phyloP scores from a whole-genome alignment of 331 rosid genomes.

The Malus hybrid region DNA sequence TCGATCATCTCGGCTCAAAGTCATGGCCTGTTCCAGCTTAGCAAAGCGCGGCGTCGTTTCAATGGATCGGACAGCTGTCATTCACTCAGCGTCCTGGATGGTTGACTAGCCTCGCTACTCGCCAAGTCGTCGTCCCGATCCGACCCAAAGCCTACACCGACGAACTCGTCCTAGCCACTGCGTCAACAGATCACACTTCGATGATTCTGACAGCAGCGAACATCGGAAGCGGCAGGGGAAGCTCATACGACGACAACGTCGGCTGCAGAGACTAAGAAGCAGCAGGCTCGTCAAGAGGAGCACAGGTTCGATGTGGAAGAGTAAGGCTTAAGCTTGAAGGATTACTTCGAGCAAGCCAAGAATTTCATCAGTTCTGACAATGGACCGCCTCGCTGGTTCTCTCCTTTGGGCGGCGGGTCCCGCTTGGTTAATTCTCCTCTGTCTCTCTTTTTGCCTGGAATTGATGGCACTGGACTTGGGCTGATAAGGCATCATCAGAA shows the following conservation, averaged over 20 bases:
- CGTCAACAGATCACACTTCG: constrained; percentile 25
- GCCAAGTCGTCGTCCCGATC: no score
- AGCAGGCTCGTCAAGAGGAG: background rate
- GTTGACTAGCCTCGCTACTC: no score
- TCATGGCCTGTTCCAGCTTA: no score
- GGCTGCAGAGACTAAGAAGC: background rate
- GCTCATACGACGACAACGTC: background rate
- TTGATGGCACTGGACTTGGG: constrained; percentile 86
- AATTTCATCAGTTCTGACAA: constrained; percentile 32
- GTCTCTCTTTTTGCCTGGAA: constrained; percentile 58
- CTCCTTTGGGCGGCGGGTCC: constrained; percentile 31
- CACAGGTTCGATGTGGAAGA: constrained; percentile 11
- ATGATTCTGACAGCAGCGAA: background rate
- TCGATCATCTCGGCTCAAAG: no score
- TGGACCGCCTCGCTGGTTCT: constrained; percentile 91
- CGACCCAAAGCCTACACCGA: no score
- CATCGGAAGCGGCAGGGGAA: background rate
- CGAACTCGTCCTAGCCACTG: constrained; percentile 34
- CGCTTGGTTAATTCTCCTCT: constrained; percentile 42
- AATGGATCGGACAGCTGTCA: no score
- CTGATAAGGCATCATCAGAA: constrained; percentile 53
- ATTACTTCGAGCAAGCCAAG: constrained; percentile 44
- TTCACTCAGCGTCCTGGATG: no score
- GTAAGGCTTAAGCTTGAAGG: constrained; percentile 31
- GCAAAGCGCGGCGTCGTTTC: no score